phyloP scores from a whole-genome alignment of 768 basidiomycete species.

The Daedalea quercina region DNA sequence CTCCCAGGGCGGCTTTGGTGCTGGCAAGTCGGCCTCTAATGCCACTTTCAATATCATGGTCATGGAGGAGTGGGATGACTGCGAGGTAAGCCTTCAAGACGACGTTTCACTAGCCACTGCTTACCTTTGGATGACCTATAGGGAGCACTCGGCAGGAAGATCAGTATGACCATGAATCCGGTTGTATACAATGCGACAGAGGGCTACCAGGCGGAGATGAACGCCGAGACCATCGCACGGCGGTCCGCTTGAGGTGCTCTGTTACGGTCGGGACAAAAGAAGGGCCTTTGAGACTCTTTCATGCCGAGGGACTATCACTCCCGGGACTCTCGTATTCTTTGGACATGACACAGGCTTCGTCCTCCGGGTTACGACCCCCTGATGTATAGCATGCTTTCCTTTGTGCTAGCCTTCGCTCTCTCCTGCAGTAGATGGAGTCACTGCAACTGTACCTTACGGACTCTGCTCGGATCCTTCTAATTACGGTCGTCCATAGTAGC shows the following conservation, averaged over 20 bases:
- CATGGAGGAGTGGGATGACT: constrained; percentile 37
- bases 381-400: too few relatives aligned
- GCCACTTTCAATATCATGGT: constrained; percentile 30
- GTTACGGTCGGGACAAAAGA: background rate
- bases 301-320: too few relatives aligned
- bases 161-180: constrained; percentile 14
- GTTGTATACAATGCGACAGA: constrained; percentile 21
- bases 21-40: constrained; percentile 26
- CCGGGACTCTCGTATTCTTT: too few relatives aligned
- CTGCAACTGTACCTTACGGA: too few relatives aligned
- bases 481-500: too few relatives aligned
- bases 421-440: too few relatives aligned
- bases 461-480: too few relatives aligned
- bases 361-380: too few relatives aligned
- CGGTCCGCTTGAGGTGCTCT: background rate
- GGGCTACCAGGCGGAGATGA: background rate
- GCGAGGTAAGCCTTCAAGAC: constrained; percentile 19
- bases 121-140: constrained; percentile 4
- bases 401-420: too few relatives aligned
- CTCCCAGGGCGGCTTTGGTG: constrained; percentile 32
- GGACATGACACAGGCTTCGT: too few relatives aligned
- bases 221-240: background rate
- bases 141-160: constrained; percentile 16
- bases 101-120: background rate
- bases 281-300: too few relatives aligned